These are phyloP conservation scores for Podaxis carcinomalis DNA, from an alignment of 768 basidiomycete species.

Conservation along the genomic window DNA sequence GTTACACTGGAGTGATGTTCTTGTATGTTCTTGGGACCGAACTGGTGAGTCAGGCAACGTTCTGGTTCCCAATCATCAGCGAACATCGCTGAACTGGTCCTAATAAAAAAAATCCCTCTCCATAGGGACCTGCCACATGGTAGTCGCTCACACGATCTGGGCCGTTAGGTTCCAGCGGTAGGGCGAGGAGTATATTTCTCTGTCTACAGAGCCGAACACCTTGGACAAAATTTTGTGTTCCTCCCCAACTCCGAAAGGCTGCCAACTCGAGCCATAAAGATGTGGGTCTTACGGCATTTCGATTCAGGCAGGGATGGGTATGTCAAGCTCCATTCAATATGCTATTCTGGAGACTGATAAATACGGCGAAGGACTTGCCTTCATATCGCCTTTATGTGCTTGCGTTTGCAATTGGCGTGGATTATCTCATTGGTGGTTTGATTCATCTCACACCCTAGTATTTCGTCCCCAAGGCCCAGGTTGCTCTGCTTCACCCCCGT, in stretches of 20 bases:
- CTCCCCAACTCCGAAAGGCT: constrained; percentile 20
- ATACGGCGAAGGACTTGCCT: constrained; percentile 79
- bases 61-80: too few relatives aligned
- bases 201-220: too few relatives aligned
- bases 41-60: too few relatives aligned
- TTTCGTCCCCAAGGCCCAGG: constrained; percentile 68
- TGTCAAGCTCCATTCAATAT: constrained; percentile 16
- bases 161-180: too few relatives aligned
- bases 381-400: constrained; percentile 80
- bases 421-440: constrained; percentile 89
- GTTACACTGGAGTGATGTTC: too few relatives aligned
- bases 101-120: too few relatives aligned
- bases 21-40: too few relatives aligned
- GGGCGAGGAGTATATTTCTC: too few relatives aligned
- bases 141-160: too few relatives aligned
- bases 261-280: constrained; percentile 58
- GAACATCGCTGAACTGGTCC: too few relatives aligned
- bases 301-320: constrained; percentile 94
- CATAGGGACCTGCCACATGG: too few relatives aligned
- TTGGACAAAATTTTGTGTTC: too few relatives aligned
- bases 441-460: constrained; percentile 94
- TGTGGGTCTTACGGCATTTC: constrained; percentile 87
- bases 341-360: background rate
- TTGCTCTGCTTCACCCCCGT: constrained; percentile 68
- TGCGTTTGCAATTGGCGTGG: constrained; percentile 92